phyloP scores from a whole-genome alignment of 2,329 filamentous ascomycete genomes.

The Westerdykella aurantiaca region DNA sequence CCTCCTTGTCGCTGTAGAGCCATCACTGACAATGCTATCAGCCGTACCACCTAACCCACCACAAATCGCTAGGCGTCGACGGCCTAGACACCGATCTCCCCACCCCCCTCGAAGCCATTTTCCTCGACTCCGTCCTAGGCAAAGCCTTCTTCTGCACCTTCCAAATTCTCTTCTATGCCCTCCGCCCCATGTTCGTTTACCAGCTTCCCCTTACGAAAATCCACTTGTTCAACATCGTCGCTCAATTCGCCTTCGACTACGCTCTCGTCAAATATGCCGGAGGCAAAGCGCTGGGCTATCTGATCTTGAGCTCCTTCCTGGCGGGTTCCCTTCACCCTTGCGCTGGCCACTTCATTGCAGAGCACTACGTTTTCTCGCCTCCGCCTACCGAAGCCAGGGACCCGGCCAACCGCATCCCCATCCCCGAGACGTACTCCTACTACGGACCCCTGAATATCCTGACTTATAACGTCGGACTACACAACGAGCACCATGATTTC shows the following conservation, averaged over 20 bases:
- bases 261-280: conserved; percentile 58
- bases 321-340: conserved; percentile 91
- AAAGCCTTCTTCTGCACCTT: conserved; percentile 99
- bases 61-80: conserved; percentile 96
- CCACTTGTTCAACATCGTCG: conserved; percentile 73
- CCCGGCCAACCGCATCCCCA: conserved; percentile 44
- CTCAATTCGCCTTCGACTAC: conserved; percentile 74
- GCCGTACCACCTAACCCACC: conserved; percentile 97
- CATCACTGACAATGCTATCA: conserved; percentile 34
- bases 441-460: conserved; percentile 88
- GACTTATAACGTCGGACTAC: conserved; percentile 94
- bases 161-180: conserved; percentile 97
- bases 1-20: neutral
- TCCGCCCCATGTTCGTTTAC: conserved; percentile 94
- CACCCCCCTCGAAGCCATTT: conserved; percentile 81
- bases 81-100: conserved; percentile 95
- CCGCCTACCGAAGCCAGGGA: conserved; percentile 52
- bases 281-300: conserved; percentile 66
- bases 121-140: conserved; percentile 90
- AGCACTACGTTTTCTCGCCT: conserved; percentile 60
- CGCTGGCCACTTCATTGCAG: conserved; percentile 96
- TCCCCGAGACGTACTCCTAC: conserved; percentile 95
- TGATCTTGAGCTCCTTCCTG: conserved; percentile 85
- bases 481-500: conserved; percentile 99
- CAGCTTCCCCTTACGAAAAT: conserved; percentile 78